Evolutionary conservation across 441 rosid species (phyloP).

Genomic region (Dalechampia spathulata): DNA sequence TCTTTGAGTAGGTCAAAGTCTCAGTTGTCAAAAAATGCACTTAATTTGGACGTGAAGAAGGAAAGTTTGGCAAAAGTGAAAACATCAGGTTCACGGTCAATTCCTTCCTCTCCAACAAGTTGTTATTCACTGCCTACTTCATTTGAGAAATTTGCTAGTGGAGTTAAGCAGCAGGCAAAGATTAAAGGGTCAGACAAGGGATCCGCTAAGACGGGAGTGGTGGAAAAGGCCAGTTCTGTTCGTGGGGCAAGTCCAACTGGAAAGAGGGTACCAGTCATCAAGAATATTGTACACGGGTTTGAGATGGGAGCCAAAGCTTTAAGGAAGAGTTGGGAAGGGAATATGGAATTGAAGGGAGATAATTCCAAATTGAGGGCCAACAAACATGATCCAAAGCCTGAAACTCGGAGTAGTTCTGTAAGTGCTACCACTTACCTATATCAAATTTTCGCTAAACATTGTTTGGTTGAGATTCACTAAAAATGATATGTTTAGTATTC

Average conservation of each 20-base stretch:
- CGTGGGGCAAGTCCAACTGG: conserved; percentile 39
- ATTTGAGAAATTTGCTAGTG: conserved; percentile 76
- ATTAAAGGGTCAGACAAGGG: conserved; percentile 49
- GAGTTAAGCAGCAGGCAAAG: conserved; percentile 69
- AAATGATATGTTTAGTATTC: neutral
- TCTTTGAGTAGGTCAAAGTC: conserved; percentile 54
- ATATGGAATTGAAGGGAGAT: conserved; percentile 55
- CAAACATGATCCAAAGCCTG: conserved; percentile 43
- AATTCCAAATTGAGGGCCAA: conserved; percentile 35
- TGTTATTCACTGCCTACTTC: conserved; percentile 83
- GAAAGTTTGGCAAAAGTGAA: conserved; percentile 48
- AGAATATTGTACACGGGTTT: conserved; percentile 61
- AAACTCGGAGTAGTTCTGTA: conserved; percentile 54
- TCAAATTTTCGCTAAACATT: neutral
- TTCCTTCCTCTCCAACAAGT: conserved; percentile 84
- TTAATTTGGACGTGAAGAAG: conserved; percentile 50
- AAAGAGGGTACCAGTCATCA: conserved; percentile 52
- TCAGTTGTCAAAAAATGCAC: conserved; percentile 33
- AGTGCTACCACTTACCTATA: conserved; percentile 23
- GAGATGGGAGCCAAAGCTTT: conserved; percentile 84
- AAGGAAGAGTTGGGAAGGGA: conserved; percentile 98
- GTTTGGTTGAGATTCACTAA: conserved; percentile 3
- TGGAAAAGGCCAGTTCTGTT: conserved; percentile 45
- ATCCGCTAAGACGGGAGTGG: conserved; percentile 30
- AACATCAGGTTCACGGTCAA: conserved; percentile 53